Percentiles rank a stretch among this genome's conserved stretches.
Conservation (phyloP, 2,329 filamentous ascomycete genomes). For the Aureobasidium sp. region DNA sequence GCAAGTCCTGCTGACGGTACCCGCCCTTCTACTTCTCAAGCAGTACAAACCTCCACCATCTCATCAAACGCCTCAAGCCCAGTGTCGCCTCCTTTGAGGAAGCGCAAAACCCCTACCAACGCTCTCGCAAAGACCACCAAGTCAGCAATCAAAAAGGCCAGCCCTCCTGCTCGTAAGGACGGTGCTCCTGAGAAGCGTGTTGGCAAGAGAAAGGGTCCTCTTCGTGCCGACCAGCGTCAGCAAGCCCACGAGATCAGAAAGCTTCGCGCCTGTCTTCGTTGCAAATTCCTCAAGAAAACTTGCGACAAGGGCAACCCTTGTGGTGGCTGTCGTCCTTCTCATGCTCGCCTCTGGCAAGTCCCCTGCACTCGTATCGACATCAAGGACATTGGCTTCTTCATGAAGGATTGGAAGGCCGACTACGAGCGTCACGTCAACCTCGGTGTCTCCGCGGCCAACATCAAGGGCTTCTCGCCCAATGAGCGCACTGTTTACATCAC, state of each 20-base stretch:
- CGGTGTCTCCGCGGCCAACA: slow-evolving; percentile 87
- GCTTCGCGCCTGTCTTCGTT: slow-evolving; percentile 83
- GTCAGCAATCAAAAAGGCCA: slow-evolving; percentile 69
- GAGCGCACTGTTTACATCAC: slow-evolving; percentile 80
- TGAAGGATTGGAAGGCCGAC: slow-evolving; percentile 99
- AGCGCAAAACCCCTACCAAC: slow-evolving; percentile 53
- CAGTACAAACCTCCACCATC: slow-evolving; percentile 47
- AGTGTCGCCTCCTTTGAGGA: slow-evolving; percentile 55
- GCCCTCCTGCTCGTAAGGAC: slow-evolving; percentile 68
- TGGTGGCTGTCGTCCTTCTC: slow-evolving; percentile 88
- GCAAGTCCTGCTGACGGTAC: slow-evolving; percentile 25
- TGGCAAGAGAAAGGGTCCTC: slow-evolving; percentile 79
- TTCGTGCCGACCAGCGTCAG: slow-evolving; percentile 88
- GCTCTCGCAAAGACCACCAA: slow-evolving; percentile 62
- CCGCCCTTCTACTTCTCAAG: slow-evolving; percentile 26
- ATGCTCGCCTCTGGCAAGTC: slow-evolving; percentile 93
- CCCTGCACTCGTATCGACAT: slow-evolving; percentile 97
- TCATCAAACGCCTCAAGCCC: slow-evolving; percentile 51
- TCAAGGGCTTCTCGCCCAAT: slow-evolving; percentile 69
- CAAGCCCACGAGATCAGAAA: slow-evolving; percentile 97
- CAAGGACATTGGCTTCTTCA: slow-evolving; percentile 96
- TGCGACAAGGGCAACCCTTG: slow-evolving; percentile 97
- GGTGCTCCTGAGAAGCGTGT: slow-evolving; percentile 78
- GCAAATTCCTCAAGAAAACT: slow-evolving; percentile 99
- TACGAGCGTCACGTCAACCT: slow-evolving; percentile 84